These are phyloP conservation scores for Hypomyces rosellus DNA, from an alignment of 2,329 filamentous ascomycete species.

Conservation along the genomic window DNA sequence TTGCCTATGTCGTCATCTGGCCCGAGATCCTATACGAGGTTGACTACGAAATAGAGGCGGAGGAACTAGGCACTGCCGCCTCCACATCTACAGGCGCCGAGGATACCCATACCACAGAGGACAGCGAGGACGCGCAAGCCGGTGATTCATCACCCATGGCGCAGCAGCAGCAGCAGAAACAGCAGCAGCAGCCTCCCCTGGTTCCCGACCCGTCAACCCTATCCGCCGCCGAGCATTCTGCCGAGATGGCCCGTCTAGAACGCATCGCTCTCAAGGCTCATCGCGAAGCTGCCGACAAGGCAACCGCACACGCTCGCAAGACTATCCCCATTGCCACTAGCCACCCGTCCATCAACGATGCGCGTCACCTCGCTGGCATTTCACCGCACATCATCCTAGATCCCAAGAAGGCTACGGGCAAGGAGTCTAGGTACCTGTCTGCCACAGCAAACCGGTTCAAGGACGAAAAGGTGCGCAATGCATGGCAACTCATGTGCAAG, in stretches of 20 bases:
- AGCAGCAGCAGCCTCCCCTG: conserved; percentile 6
- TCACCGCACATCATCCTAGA: conserved; percentile 66
- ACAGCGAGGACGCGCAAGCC: conserved; percentile 3
- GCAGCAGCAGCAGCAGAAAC: conserved; percentile 11
- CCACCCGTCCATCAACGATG: conserved; percentile 51
- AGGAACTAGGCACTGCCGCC: conserved; percentile 45
- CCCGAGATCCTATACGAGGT: conserved; percentile 79
- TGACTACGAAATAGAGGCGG: conserved; percentile 61
- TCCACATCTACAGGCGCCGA: conserved; percentile 8
- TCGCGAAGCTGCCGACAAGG: conserved; percentile 50
- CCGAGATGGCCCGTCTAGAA: conserved; percentile 55
- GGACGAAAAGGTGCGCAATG: conserved; percentile 53
- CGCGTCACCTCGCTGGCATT: conserved; percentile 50
- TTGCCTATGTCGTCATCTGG: conserved; percentile 80
- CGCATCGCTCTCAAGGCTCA: conserved; percentile 51
- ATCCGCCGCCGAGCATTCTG: conserved; percentile 43
- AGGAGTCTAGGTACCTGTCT: conserved; percentile 68
- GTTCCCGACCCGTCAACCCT: conserved; percentile 17
- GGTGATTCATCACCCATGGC: conserved; percentile 4
- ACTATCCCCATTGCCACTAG: conserved; percentile 41
- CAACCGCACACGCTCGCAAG: conserved; percentile 49
- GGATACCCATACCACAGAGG: conserved; percentile 8
- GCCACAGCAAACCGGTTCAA: conserved; percentile 50
- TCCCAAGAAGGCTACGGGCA: conserved; percentile 69
- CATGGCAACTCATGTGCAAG: conserved; percentile 69